These are phyloP conservation scores for Colletotrichum liaoningense DNA, from an alignment of 2,329 filamentous ascomycete genomes.

Conservation along the genomic window DNA sequence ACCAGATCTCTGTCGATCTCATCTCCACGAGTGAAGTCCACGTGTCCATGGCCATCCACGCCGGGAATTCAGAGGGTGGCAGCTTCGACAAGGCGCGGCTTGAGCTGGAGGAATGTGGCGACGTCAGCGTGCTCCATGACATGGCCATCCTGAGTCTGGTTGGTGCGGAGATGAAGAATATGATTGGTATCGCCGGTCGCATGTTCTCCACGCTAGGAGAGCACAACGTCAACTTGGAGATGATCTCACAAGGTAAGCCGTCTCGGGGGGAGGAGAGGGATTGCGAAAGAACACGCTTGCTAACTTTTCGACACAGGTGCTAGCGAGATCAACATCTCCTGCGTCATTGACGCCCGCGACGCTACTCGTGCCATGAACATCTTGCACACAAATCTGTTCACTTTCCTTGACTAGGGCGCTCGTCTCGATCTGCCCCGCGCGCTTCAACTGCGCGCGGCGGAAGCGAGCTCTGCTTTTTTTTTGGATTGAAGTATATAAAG, in stretches of 20 bases:
- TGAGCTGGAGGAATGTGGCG: conserved; percentile 83
- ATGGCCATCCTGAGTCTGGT: conserved; percentile 98
- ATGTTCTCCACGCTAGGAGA: conserved; percentile 97
- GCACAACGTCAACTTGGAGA: conserved; percentile 96
- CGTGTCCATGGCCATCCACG: conserved; percentile 96
- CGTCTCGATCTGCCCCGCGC: not conserved
- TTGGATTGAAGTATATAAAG: conserved; percentile 5
- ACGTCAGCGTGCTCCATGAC: conserved; percentile 88
- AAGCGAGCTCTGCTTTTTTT: conserved; percentile 14
- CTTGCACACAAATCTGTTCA: conserved; percentile 95
- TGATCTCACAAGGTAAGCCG: conserved; percentile 93
- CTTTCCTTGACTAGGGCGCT: conserved; percentile 79
- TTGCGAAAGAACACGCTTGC: conserved; percentile 58
- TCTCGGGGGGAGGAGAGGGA: not conserved
- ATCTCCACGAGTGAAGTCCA: conserved; percentile 98
- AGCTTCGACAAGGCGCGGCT: conserved; percentile 75
- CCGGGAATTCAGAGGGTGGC: conserved; percentile 72
- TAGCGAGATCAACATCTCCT: conserved; percentile 99
- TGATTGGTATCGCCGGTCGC: conserved; percentile 90
- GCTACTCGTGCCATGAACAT: conserved; percentile 95
- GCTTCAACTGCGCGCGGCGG: not conserved
- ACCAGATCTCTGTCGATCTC: conserved; percentile 91
- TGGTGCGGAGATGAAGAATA: conserved; percentile 96
- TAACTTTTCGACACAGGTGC: conserved; percentile 71
- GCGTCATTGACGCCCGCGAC: conserved; percentile 92